Conservation (phyloP, 106 monocot species). For the Dioscorea dumetorum region DNA sequence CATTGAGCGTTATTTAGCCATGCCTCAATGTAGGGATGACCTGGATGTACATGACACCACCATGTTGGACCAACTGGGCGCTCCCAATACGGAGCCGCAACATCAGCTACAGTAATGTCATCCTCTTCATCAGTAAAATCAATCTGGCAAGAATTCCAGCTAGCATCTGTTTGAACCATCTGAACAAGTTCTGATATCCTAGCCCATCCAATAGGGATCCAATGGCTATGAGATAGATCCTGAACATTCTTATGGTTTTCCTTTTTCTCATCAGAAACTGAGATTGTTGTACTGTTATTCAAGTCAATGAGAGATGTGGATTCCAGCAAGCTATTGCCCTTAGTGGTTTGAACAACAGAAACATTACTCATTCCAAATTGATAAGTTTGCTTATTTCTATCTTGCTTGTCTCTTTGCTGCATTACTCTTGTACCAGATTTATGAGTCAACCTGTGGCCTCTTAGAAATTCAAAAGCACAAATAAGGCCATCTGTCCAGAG, state of each 20-base stretch:
- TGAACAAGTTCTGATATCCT: conserved; percentile 81
- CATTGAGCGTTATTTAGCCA: conserved; percentile 80
- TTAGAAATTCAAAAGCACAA: conserved; percentile 62
- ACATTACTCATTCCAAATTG: conserved; percentile 5
- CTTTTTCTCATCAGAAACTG: conserved; percentile 7
- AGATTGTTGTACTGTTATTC: background rate
- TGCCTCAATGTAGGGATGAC: conserved; percentile 38
- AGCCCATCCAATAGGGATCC: conserved; percentile 91
- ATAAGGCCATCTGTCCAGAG: conserved; percentile 72
- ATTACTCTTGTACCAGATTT: conserved; percentile 4
- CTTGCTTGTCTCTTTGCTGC: conserved; percentile 2
- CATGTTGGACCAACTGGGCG: conserved; percentile 82
- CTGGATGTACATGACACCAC: conserved; percentile 85
- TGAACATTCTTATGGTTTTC: background rate
- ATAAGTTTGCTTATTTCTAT: conserved; percentile 14
- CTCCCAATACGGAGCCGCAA: conserved; percentile 89
- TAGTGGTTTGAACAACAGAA: conserved; percentile 2
- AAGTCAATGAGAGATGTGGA: conserved; percentile 16
- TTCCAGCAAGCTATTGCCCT: conserved; percentile 12
- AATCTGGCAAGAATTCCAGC: conserved; percentile 45
- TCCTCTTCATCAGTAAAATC: conserved; percentile 48
- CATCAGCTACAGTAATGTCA: conserved; percentile 73
- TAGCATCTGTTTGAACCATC: conserved; percentile 50
- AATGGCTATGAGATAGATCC: conserved; percentile 34
- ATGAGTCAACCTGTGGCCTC: conserved; percentile 9